Base-by-base conservation (phyloP, 108 stramenopile genomes). In the Aurantiochytrium sp. region DNA sequence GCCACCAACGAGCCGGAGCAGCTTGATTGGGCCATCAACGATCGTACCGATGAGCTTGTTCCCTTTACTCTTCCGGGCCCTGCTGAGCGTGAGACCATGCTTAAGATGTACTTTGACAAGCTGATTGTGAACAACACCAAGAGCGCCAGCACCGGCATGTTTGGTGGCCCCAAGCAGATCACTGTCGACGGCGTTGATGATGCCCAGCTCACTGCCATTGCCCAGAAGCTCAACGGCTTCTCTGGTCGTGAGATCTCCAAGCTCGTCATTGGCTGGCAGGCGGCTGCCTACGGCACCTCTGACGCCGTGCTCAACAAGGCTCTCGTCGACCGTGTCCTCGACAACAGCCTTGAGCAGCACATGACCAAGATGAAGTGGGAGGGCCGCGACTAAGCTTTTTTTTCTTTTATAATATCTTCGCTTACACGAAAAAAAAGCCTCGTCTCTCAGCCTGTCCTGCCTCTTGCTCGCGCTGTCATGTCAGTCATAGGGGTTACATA, bases 1-100 rank as follows among this genome's bases (percentile, higher is more conserved):
- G 95, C 95, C 83, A 96, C 96, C 60, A 96, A 96, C 90, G 83
- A 92, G 42, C 93, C 94, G 47, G 94, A 93, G 91, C 96, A 96
- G 60, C 89, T 96, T 64, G 96, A 96, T 69, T 93, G 92, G 87
- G 96, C 96, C 5, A 93, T 96, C 2, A 87, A 94, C 60, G 96
- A 96, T 92, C 92, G 96, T 43, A 93, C 95, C 91, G 96, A 96
- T 64, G 95, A 96, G 91, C 90, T 93, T 4, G 76, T 96, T 4
- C 90, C 89, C 88, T 95, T 96, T 58, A 92, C 90, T 5, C 92
- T 96, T 18, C 96, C 96, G 21, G 91, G 92, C 59, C 89, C 60
- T 23, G 72, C 87, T n/a, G 93, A 95, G 60, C 88, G 95, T 19
- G 88, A 83, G 35, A 69, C 87, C 53, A 90, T 96, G 87, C 91